Evolutionary conservation across 1,284 basidiomycete genomes (phyloP).

Genomic region (Cryptococcus sp.): DNA sequence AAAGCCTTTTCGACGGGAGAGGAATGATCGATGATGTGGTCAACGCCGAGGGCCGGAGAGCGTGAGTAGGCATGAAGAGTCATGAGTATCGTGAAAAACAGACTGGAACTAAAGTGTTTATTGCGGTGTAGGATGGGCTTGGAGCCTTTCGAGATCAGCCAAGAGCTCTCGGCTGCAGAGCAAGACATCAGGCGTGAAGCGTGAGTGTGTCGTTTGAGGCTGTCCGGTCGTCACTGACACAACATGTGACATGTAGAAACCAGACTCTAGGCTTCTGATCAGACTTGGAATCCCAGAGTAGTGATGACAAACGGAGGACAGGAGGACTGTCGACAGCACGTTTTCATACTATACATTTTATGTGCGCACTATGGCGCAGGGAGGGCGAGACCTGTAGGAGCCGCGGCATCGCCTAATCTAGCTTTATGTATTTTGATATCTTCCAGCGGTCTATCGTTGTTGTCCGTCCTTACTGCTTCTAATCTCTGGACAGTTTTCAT

Average conservation of each 20-base stretch:
- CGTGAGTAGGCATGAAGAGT: constrained; percentile 34
- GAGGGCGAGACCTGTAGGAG: constrained; percentile 19
- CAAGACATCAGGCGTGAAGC: constrained; percentile 24
- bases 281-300: not conserved
- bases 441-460: constrained; percentile 51
- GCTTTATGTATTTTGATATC: constrained; percentile 55
- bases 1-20: constrained; percentile 61
- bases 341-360: constrained; percentile 1
- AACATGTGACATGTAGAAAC: constrained; percentile 5
- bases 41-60: constrained; percentile 57
- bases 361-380: constrained; percentile 14
- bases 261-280: constrained; percentile 12
- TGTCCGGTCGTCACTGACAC: not conserved
- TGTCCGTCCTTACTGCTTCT: constrained; percentile 52
- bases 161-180: constrained; percentile 22
- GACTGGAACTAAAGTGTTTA: not conserved
- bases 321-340: not conserved
- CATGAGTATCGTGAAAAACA: not conserved
- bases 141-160: constrained; percentile 28
- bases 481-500: constrained; percentile 76
- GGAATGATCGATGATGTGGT: constrained; percentile 56
- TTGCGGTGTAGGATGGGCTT: constrained; percentile 41
- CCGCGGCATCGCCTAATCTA: constrained; percentile 38
- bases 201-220: constrained; percentile 11
- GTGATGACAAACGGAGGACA: not conserved